Percentiles rank a stretch among this genome's conserved stretches.
Evolutionary conservation across 2,329 filamentous ascomycete species (phyloP).

Genomic region (Paecilomyces fulvus): DNA sequence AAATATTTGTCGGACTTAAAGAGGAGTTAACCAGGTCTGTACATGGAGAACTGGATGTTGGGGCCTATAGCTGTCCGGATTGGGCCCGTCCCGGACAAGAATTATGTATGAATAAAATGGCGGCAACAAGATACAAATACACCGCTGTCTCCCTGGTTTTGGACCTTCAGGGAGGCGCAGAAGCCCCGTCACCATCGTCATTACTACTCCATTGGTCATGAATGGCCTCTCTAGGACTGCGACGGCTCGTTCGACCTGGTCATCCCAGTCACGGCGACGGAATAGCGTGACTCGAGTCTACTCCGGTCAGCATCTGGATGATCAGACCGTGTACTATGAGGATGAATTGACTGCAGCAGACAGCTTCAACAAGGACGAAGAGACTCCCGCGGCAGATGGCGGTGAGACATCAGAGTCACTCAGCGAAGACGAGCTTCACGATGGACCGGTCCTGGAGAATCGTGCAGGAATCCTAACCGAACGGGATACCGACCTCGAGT

Average conservation of each 20-base stretch:
- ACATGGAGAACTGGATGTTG: background rate
- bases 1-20: background rate
- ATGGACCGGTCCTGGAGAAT: background rate
- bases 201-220: background rate
- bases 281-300: slow-evolving; percentile 18
- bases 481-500: background rate
- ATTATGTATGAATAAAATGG: background rate
- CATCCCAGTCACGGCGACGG: slow-evolving; percentile 9
- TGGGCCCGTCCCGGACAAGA: background rate
- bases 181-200: background rate
- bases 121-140: background rate
- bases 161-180: background rate
- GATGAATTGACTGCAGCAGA: slow-evolving; percentile 11
- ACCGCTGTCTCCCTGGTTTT: background rate
- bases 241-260: slow-evolving; percentile 1
- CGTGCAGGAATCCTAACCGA: background rate
- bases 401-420: background rate
- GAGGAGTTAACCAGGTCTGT: background rate
- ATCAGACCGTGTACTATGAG: slow-evolving; percentile 23
- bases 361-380: background rate
- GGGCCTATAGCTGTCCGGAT: background rate
- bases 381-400: background rate
- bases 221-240: background rate
- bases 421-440: background rate
- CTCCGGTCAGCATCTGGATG: slow-evolving; percentile 25